Percentiles rank a stretch among this genome's conserved stretches.
Conservation (phyloP, 2,329 filamentous ascomycete genomes). For the Fusarium napiforme region DNA sequence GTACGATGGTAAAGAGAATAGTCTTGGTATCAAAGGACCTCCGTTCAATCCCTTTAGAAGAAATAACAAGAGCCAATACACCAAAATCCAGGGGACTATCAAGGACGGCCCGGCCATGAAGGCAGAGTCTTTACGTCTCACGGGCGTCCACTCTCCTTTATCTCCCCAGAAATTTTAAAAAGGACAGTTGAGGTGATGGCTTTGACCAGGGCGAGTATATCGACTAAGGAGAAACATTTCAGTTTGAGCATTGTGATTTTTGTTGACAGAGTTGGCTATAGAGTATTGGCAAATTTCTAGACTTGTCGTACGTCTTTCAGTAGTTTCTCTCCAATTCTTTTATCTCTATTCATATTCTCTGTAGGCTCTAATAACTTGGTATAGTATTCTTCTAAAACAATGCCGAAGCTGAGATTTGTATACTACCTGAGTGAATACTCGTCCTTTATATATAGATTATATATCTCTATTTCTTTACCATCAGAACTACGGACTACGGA, state of each 20-base stretch:
- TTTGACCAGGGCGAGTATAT: not conserved
- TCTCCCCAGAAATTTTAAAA: conserved; percentile 3
- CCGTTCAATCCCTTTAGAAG: not conserved
- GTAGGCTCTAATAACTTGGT: not conserved
- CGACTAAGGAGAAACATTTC: not conserved
- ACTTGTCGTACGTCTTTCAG: not conserved
- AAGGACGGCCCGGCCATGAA: not conserved
- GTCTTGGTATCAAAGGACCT: not conserved
- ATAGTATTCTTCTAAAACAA: not conserved
- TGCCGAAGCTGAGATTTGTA: not conserved
- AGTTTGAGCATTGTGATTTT: not conserved
- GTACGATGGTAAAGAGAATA: not conserved
- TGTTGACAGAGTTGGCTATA: not conserved
- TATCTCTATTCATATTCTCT: not conserved
- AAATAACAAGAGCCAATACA: not conserved
- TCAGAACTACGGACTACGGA: conserved; percentile 30
- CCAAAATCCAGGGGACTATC: not conserved
- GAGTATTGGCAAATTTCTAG: no score
- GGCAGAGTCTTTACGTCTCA: not conserved
- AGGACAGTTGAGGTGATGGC: not conserved
- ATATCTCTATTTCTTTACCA: not conserved
- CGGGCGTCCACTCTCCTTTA: conserved; percentile 12
- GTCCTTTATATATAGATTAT: not conserved
- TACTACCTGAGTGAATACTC: not conserved
- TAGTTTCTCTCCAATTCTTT: not conserved